Evolutionary conservation across 208 protist genomes (phyloP).

Genomic region (Leishmania gerbilli): DNA sequence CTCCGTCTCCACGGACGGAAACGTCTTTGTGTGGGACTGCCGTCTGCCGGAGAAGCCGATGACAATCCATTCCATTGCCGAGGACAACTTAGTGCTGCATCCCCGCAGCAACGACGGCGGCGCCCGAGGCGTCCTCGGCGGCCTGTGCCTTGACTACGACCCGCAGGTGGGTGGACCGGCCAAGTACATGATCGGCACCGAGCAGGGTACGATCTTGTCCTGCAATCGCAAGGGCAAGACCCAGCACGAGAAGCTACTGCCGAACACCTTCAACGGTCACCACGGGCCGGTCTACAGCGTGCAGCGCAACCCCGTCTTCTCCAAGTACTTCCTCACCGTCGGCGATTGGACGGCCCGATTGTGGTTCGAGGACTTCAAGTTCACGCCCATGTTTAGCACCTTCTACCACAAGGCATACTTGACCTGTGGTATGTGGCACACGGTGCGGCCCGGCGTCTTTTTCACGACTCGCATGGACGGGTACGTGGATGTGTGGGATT

Average conservation of each 20-base stretch:
- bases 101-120: constrained; percentile 91
- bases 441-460: constrained; percentile 94
- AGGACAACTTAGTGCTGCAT: constrained; percentile 87
- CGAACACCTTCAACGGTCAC: constrained; percentile 95
- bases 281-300: constrained; percentile 96
- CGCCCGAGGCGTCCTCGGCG: constrained; percentile 88
- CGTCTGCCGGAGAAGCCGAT: constrained; percentile 92
- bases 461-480: constrained; percentile 97
- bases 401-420: constrained; percentile 96
- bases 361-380: constrained; percentile 97
- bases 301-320: constrained; percentile 93
- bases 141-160: constrained; percentile 96
- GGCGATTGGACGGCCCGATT: constrained; percentile 97
- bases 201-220: constrained; percentile 94
- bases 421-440: constrained; percentile 94
- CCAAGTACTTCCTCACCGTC: constrained; percentile 97
- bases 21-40: constrained; percentile 96
- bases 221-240: constrained; percentile 96
- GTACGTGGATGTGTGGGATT: constrained; percentile 96
- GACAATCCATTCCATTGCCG: constrained; percentile 81
- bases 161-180: constrained; percentile 91
- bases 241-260: constrained; percentile 91
- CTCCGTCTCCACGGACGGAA: constrained; percentile 95
- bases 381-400: constrained; percentile 95
- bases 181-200: constrained; percentile 98